These are phyloP conservation scores for Tremella mesenterica DNA, from an alignment of 768 basidiomycete genomes.

Conservation along the genomic window DNA sequence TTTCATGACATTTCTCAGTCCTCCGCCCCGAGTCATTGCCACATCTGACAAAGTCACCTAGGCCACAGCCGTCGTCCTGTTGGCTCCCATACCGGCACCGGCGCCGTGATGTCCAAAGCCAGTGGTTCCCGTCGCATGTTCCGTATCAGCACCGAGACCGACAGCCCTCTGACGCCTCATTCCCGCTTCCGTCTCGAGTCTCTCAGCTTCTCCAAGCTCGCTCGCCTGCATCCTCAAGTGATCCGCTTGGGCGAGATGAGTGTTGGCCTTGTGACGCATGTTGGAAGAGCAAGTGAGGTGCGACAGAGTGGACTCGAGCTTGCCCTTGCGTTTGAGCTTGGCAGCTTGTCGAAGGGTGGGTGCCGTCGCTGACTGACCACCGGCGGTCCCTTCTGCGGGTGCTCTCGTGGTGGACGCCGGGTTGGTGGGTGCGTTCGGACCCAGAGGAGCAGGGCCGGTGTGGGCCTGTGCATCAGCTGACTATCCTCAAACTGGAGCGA, in stretches of 20 bases:
- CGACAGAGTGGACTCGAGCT: constrained; percentile 13
- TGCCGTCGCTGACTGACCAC: neutral
- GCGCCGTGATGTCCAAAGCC: constrained; percentile 8
- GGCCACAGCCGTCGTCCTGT: no score
- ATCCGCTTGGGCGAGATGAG: constrained; percentile 17
- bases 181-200: constrained; percentile 20
- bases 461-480: no score
- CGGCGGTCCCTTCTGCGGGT: no score
- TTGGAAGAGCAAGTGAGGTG: constrained; percentile 8
- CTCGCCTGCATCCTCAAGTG: constrained; percentile 19
- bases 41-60: no score
- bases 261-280: constrained; percentile 11
- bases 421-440: neutral
- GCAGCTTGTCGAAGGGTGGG: constrained; percentile 10
- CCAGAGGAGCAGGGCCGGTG: neutral
- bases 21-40: no score
- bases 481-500: no score
- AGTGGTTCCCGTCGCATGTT: constrained; percentile 12
- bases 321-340: constrained; percentile 14
- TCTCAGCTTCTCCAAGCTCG: constrained; percentile 18
- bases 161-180: constrained; percentile 20
- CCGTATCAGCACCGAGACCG: constrained; percentile 21
- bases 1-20: no score
- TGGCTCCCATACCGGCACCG: no score
- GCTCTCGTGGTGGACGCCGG: neutral